Percentiles rank a stretch among this genome's conserved stretches.
These are phyloP conservation scores for Talaromyces sp. DNA, from an alignment of 2,329 filamentous ascomycete genomes.

Conservation along the genomic window DNA sequence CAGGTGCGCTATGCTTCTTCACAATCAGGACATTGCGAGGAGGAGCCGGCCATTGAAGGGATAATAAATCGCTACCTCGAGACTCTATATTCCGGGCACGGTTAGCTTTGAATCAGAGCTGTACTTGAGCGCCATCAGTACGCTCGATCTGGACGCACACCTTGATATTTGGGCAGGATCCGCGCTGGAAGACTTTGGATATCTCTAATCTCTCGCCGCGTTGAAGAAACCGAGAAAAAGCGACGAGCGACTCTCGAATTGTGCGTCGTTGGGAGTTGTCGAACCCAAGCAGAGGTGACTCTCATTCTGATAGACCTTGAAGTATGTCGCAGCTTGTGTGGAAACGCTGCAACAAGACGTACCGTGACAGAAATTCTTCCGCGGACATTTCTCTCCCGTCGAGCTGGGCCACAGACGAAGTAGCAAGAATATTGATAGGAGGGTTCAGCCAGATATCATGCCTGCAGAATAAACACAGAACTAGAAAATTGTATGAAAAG, in stretches of 20 bases:
- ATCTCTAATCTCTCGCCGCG: slow-evolving; percentile 40
- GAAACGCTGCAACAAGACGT: slow-evolving; percentile 8
- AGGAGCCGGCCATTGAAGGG: slow-evolving; percentile 62
- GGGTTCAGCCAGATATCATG: neutral
- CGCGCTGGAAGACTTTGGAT: slow-evolving; percentile 45
- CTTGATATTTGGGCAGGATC: slow-evolving; percentile 59
- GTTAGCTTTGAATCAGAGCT: neutral
- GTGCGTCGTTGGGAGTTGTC: slow-evolving; percentile 12
- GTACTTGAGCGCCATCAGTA: neutral
- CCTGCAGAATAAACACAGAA: neutral
- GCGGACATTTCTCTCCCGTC: slow-evolving; percentile 6
- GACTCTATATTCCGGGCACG: slow-evolving; percentile 44
- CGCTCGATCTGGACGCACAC: slow-evolving; percentile 38
- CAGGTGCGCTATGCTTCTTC: slow-evolving; percentile 58
- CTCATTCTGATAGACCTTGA: slow-evolving; percentile 3
- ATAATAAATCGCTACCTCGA: slow-evolving; percentile 55
- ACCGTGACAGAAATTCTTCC: neutral
- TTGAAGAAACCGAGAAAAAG: slow-evolving; percentile 40
- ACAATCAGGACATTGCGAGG: slow-evolving; percentile 65
- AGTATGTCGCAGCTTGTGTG: slow-evolving; percentile 8
- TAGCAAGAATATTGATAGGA: too few species aligned
- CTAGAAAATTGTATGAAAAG: neutral
- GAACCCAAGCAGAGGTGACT: slow-evolving; percentile 1
- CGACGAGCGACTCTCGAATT: slow-evolving; percentile 21
- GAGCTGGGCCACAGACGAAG: neutral